phyloP scores from a whole-genome alignment of 1,284 basidiomycete species.

The Papiliotrema flavescens region DNA sequence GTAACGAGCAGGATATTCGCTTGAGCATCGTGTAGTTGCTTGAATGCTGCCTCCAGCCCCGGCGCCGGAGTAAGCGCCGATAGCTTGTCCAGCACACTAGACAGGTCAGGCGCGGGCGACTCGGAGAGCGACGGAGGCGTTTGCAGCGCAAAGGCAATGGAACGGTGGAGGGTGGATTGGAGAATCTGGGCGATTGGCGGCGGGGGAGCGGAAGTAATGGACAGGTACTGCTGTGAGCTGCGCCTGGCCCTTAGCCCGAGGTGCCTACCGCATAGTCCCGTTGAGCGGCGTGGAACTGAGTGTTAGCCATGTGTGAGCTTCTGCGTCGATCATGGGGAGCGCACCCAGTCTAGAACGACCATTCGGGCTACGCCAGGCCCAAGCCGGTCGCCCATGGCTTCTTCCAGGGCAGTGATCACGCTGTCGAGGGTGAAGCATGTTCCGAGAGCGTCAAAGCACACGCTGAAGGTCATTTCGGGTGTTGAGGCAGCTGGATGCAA shows the following conservation, averaged over 20 bases:
- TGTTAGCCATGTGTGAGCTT: background rate
- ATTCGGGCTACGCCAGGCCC: constrained; percentile 7
- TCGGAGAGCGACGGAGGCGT: constrained; percentile 1
- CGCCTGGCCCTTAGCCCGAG: background rate
- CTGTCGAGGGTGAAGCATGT: constrained; percentile 25
- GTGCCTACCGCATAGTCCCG: constrained; percentile 18
- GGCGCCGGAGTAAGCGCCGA: constrained; percentile 13
- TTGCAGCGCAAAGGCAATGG: constrained; percentile 12
- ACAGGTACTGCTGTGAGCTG: constrained; percentile 15
- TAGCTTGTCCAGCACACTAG: constrained; percentile 11
- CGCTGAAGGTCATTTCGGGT: constrained; percentile 11
- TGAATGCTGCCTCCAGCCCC: constrained; percentile 9
- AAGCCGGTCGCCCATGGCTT: constrained; percentile 20
- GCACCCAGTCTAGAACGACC: constrained; percentile 24
- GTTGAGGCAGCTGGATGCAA: too few relatives aligned
- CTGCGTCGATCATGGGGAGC: background rate
- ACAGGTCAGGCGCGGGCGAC: constrained; percentile 4
- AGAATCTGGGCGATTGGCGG: constrained; percentile 26
- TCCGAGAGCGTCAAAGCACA: constrained; percentile 30
- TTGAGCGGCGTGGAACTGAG: constrained; percentile 26
- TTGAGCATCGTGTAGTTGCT: background rate
- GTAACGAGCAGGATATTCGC: constrained; percentile 20
- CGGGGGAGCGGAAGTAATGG: constrained; percentile 20
- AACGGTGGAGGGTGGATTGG: constrained; percentile 12
- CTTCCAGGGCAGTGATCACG: constrained; percentile 16